Evolutionary conservation across 1,139 yeast species (phyloP), one percentile per base, ranked within the genome.

Genomic region (Suhomyces chickasaworum): DNA sequence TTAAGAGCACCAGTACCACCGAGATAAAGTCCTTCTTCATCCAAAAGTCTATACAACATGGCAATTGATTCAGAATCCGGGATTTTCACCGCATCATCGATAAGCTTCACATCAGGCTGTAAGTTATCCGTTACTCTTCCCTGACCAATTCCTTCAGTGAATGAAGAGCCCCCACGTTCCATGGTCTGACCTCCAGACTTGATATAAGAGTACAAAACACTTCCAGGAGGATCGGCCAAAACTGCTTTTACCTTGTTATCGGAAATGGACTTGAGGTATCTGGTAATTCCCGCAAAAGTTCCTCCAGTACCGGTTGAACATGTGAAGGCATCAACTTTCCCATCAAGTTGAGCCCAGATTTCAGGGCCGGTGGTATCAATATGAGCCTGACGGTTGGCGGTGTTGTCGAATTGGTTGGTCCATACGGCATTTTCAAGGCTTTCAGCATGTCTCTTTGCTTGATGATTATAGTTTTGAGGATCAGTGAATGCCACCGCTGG

Each of bases 81-180:
- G 45, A 90, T 81, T 52, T 79, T 77, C 44, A 87, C 66, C 7
- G 91, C 93, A 57, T 87, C 96, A 57, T 89, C 86, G 41, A 88
- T 77, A 18, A 79, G 60, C 15, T 77, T 84, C 29, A 89, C 68
- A 53, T 89, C 96, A 32, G 83, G 88, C 34, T 75, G 73, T 66
- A 90, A 77, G 64, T 90, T 90, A 52, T 81, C 86, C 7, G 97
- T 90, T 57, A 90, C 86, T 57, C 97, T 78, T 40, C 96, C 97
- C 68, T 90, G 97, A 31, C 97, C 97, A 67, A 90, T 89, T 34
- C 97, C 97, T 68, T 90, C 97, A 15, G 97, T 90, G 66, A 91
- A 89, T 1, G 96, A 86, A 2, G 87, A 79, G 22, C 97, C 97
- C 2, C 81, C 80, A 56, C 90, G 77, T 32, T 79, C 81, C 57